A percentile compares a stretch with the other conserved stretches of the same genome.
Conservation (phyloP, 768 basidiomycete species). For the Tricholoma flavovirens region DNA sequence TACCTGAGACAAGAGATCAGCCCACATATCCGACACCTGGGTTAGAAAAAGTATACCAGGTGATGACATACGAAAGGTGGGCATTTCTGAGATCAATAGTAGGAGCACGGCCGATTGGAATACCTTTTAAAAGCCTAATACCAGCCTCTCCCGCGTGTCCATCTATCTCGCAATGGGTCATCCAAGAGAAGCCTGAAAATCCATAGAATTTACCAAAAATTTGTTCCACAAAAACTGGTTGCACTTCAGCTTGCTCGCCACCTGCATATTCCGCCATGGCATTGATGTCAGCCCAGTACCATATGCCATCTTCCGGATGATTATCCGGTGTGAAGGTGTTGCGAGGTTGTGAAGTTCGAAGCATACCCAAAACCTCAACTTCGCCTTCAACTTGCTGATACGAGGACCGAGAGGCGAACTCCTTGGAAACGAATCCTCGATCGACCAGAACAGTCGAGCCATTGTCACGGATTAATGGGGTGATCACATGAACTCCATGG, state of each 20-base stretch:
- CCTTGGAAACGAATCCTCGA: slow-evolving; percentile 80
- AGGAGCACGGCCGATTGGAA: slow-evolving; percentile 80
- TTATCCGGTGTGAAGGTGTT: slow-evolving; percentile 90
- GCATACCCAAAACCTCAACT: slow-evolving; percentile 80
- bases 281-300: slow-evolving; percentile 89
- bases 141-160: slow-evolving; percentile 77
- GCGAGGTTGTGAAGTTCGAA: slow-evolving; percentile 67
- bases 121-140: slow-evolving; percentile 54
- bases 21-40: neutral
- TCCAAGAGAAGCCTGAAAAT: neutral
- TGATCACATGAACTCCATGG: slow-evolving; percentile 83
- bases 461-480: slow-evolving; percentile 74
- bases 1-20: slow-evolving; percentile 54
- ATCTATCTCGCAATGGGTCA: slow-evolving; percentile 40
- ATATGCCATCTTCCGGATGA: slow-evolving; percentile 67
- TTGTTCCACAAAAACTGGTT: slow-evolving; percentile 86
- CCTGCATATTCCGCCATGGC: slow-evolving; percentile 77
- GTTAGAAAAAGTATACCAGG: slow-evolving; percentile 56
- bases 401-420: slow-evolving; percentile 26
- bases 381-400: slow-evolving; percentile 41
- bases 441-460: slow-evolving; percentile 88
- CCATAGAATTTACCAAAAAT: slow-evolving; percentile 66
- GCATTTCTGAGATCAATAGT: slow-evolving; percentile 88
- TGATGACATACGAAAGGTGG: slow-evolving; percentile 91
- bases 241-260: slow-evolving; percentile 64